Evolutionary conservation across 805 yeast genomes (phyloP).

Genomic region (Kodamaea sagamina): DNA sequence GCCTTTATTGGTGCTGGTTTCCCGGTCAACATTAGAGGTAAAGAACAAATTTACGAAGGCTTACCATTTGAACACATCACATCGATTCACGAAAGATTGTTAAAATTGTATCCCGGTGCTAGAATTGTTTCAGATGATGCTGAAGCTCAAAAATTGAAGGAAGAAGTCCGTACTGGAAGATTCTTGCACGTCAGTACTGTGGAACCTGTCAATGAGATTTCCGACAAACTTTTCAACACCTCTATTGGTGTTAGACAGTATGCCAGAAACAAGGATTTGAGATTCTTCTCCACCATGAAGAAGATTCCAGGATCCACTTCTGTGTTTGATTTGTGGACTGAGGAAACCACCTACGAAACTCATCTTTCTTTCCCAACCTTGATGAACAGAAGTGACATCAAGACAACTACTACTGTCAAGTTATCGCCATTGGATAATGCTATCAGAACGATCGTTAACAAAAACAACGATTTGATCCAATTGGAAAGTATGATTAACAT

Average conservation of each 20-base stretch:
- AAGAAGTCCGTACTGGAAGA: constrained; percentile 60
- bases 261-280: constrained; percentile 72
- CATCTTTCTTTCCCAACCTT: constrained; percentile 79
- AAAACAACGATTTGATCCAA: constrained; percentile 71
- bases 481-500: constrained; percentile 61
- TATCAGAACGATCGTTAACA: constrained; percentile 60
- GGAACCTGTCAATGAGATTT: constrained; percentile 61
- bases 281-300: constrained; percentile 66
- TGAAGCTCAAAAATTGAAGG: constrained; percentile 53
- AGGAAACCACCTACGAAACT: constrained; percentile 79
- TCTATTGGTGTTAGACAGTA: constrained; percentile 69
- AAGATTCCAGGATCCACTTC: constrained; percentile 73
- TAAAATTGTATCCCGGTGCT: constrained; percentile 80
- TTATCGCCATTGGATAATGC: constrained; percentile 89
- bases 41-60: constrained; percentile 82
- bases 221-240: constrained; percentile 46
- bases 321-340: constrained; percentile 82
- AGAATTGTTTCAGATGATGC: constrained; percentile 61
- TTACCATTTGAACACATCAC: constrained; percentile 84
- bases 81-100: constrained; percentile 74
- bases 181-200: constrained; percentile 72
- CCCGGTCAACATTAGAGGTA: constrained; percentile 73
- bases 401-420: constrained; percentile 46
- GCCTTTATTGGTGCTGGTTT: constrained; percentile 83
- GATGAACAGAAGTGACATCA: constrained; percentile 80